Conservation (phyloP, 768 basidiomycete species). For the Calocybe gangraenosa region DNA sequence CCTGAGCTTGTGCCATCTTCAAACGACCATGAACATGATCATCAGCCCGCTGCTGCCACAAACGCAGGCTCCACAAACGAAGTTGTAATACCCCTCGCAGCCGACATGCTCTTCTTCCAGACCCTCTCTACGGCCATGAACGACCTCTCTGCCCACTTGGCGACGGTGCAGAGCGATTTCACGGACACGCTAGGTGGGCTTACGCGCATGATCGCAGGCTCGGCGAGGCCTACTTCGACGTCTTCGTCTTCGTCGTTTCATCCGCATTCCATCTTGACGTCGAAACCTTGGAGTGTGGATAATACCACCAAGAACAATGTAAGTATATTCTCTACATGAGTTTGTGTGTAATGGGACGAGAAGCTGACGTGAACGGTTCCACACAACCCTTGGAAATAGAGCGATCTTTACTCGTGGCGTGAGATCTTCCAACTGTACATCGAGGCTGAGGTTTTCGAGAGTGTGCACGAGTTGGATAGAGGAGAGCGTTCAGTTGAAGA, state of each 20-base stretch:
- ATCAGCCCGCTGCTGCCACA: background rate
- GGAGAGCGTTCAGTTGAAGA: conserved; percentile 72
- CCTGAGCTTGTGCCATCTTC: background rate
- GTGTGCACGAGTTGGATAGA: conserved; percentile 52
- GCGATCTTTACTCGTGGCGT: conserved; percentile 84
- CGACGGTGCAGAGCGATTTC: conserved; percentile 48
- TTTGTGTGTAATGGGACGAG: too few species aligned
- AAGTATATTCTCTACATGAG: conserved; percentile 5
- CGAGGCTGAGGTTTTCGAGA: conserved; percentile 84
- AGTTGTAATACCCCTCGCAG: conserved; percentile 73
- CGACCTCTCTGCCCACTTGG: conserved; percentile 47
- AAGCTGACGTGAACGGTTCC: too few species aligned
- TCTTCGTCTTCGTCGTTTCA: conserved; percentile 30
- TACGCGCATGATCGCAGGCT: conserved; percentile 33
- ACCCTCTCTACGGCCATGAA: conserved; percentile 61
- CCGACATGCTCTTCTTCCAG: conserved; percentile 78
- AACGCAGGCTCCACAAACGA: conserved; percentile 28
- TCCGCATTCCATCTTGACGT: conserved; percentile 39
- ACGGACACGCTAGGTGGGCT: conserved; percentile 32
- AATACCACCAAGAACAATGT: conserved; percentile 15
- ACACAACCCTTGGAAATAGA: conserved; percentile 21
- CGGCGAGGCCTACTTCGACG: conserved; percentile 41
- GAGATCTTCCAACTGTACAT: conserved; percentile 86
- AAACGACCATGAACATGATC: background rate
- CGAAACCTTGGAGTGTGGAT: conserved; percentile 28